phyloP scores from a whole-genome alignment of 192 early-diverging fungal species.

The Gonapodya prolifera region DNA sequence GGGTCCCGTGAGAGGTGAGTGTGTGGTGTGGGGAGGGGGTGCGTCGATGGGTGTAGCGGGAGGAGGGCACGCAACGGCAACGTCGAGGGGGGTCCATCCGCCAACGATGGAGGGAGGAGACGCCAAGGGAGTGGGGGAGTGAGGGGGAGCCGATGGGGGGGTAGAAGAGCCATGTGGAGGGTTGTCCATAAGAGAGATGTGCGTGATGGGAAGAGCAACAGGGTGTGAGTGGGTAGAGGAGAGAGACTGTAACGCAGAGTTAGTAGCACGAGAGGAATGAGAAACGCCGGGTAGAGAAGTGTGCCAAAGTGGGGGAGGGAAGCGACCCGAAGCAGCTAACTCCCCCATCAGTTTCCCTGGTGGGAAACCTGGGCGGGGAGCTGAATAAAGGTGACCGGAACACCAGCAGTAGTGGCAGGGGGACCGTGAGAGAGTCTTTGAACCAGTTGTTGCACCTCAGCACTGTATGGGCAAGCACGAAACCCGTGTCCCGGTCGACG shows the following conservation, averaged over 20 bases:
- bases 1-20: too few relatives aligned
- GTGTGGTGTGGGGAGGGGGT: too few relatives aligned
- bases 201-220: neutral
- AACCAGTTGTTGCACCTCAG: neutral
- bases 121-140: too few relatives aligned
- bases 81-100: too few relatives aligned
- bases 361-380: neutral
- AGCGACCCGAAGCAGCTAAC: neutral
- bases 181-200: neutral
- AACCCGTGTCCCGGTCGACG: neutral
- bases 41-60: too few relatives aligned
- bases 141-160: too few relatives aligned
- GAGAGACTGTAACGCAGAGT: neutral
- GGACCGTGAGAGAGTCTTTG: neutral
- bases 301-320: neutral
- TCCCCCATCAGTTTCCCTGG: neutral
- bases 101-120: too few relatives aligned
- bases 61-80: too few relatives aligned
- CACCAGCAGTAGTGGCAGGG: too few relatives aligned
- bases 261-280: neutral
- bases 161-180: too few relatives aligned
- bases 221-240: neutral
- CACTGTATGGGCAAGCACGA: neutral
- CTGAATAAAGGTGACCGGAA: neutral
- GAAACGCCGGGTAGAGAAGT: neutral